Evolutionary conservation across 1,284 basidiomycete species (phyloP), one percentile per base, ranked within the genome.

Genomic region (Pseudozyma thailandica): DNA sequence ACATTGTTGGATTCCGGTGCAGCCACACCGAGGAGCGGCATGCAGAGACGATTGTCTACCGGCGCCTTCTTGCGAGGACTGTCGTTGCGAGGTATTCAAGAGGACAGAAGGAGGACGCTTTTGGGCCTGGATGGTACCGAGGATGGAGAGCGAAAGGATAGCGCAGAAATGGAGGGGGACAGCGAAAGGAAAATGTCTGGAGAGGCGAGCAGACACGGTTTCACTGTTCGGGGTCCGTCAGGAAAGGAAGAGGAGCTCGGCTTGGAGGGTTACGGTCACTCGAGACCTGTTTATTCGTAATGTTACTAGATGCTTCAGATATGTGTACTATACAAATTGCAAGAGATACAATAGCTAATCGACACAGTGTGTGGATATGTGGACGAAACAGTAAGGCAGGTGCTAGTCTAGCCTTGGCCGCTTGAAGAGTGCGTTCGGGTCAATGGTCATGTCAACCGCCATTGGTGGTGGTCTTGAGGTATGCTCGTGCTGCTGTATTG

Each of bases 41-140:
- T 69, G 62, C 62, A 59, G 28, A 53, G 77, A 20, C 42, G 75
- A 18, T 41, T 75, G 50, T 79, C 77, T 5, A 79, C 77, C 3
- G 77, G 77, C n/a, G 55, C 73, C 12, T 79, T 77, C 54, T 52
- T 77, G 47, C 44, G 57, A 2, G 64, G 68, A 16, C 28, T 60
- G 3, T 64, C 65, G 5, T 39, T 76, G 27, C 45, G 66, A 38
- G 65, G 60, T n/a, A 77, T 79, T 37, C 75, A 79, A 39, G 70
- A 75, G 31, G 64, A 68, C 9, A 57, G 77, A 2, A 56, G 73
- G 26, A 62, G 68, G 20, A 52, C 73, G n/a, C 26, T 75, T 13
- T 50, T 76, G 13, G 76, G 75, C 13, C 30, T 73, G 33, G 71
- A 69, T 28, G 55, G 39, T 9, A 53, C 63, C 20, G 46, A 21